A percentile compares a stretch with the other conserved stretches of the same genome.
These are phyloP conservation scores for Pyricularia pennisetigena DNA, from an alignment of 2,329 filamentous ascomycete species.

Conservation along the genomic window DNA sequence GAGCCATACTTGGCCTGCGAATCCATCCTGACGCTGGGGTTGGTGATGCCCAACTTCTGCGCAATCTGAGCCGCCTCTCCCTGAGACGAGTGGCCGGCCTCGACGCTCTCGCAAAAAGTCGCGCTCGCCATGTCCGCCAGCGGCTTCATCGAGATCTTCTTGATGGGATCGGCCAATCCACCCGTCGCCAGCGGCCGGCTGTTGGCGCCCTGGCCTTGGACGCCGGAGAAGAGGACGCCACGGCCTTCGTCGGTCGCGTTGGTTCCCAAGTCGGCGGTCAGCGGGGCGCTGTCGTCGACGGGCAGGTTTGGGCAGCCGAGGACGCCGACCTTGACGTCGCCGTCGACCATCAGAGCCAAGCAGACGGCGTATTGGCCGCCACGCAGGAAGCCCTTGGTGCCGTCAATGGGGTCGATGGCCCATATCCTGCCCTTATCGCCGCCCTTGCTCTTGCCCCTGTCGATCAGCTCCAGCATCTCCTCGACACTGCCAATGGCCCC, in stretches of 20 bases:
- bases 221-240: slow-evolving; percentile 82
- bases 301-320: slow-evolving; percentile 94
- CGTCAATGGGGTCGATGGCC: slow-evolving; percentile 96
- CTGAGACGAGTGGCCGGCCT: slow-evolving; percentile 86
- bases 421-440: slow-evolving; percentile 74
- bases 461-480: slow-evolving; percentile 51
- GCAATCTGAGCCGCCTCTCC: slow-evolving; percentile 81
- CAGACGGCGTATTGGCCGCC: slow-evolving; percentile 97
- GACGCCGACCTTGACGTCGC: slow-evolving; percentile 87
- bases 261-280: slow-evolving; percentile 62
- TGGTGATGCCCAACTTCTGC: slow-evolving; percentile 73
- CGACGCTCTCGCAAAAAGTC: slow-evolving; percentile 94
- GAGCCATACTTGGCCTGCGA: slow-evolving; percentile 97
- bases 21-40: slow-evolving; percentile 89
- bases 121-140: slow-evolving; percentile 66
- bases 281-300: slow-evolving; percentile 64
- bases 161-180: slow-evolving; percentile 37
- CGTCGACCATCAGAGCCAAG: slow-evolving; percentile 83
- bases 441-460: slow-evolving; percentile 59
- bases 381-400: slow-evolving; percentile 92
- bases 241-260: slow-evolving; percentile 65
- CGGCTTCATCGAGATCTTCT: slow-evolving; percentile 69
- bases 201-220: slow-evolving; percentile 69
- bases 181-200: slow-evolving; percentile 60
- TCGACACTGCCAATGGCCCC: slow-evolving; percentile 50